phyloP scores from a whole-genome alignment of 441 rosid species.

The Raphanus hybrid region DNA sequence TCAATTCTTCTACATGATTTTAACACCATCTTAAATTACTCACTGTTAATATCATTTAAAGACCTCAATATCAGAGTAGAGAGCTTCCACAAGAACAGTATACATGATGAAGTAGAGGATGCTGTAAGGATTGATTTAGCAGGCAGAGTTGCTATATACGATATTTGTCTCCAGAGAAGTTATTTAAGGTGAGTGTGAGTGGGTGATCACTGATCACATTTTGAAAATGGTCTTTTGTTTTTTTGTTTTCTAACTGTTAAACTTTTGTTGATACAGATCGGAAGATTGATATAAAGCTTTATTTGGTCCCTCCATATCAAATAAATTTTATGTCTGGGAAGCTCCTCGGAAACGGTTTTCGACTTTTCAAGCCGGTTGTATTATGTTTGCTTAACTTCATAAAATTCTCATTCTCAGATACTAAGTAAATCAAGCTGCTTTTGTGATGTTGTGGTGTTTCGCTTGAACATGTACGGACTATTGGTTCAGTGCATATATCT shows the following conservation, averaged over 20 bases:
- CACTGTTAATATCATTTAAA: not conserved
- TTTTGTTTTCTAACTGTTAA: not conserved
- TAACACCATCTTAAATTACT: not conserved
- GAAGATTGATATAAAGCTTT: not conserved
- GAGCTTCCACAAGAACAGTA: not conserved
- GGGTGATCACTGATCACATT: not conserved
- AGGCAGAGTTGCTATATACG: too few species aligned
- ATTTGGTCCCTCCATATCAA: not conserved
- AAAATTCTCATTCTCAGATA: not conserved
- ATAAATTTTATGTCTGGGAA: not conserved
- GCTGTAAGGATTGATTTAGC: too few species aligned
- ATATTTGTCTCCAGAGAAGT: not conserved
- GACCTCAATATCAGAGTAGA: not conserved
- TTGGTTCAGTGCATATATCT: not conserved
- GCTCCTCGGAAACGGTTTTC: not conserved
- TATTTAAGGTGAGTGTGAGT: not conserved
- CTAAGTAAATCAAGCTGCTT: not conserved
- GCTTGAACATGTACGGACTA: not conserved
- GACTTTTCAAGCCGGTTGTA: not conserved
- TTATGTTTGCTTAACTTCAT: not conserved
- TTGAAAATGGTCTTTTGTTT: not conserved
- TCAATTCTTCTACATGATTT: not conserved
- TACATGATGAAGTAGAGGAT: not conserved
- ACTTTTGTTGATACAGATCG: not conserved
- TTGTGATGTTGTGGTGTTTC: conserved; percentile 6